These are phyloP conservation scores for Choiromyces venosus DNA, from an alignment of 495 filamentous ascomycete species.

Conservation along the genomic window DNA sequence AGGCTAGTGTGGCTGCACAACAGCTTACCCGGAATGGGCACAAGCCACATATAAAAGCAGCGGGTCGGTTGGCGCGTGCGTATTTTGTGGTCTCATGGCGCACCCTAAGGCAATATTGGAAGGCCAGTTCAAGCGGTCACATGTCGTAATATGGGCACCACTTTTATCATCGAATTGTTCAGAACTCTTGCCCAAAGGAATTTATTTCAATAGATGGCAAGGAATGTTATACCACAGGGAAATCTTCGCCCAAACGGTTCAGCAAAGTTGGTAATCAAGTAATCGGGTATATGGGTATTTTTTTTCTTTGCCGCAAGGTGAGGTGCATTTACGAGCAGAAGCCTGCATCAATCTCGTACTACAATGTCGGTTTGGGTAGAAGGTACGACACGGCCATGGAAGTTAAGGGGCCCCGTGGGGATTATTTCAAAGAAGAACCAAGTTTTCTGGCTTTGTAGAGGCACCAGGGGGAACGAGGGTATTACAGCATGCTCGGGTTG, in stretches of 20 bases:
- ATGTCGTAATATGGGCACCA: neutral
- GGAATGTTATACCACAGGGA: neutral
- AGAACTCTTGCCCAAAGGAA: neutral
- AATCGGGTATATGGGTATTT: too few relatives aligned
- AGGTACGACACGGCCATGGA: neutral
- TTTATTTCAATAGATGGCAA: neutral
- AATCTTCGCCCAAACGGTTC: neutral
- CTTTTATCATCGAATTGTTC: neutral
- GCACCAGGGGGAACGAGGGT: neutral
- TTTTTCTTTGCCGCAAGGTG: neutral
- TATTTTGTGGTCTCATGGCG: neutral
- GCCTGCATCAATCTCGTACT: neutral
- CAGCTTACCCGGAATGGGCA: neutral
- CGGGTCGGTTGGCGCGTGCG: neutral
- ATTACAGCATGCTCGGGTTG: neutral
- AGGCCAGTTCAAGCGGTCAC: neutral
- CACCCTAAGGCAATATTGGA: neutral
- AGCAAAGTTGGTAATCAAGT: neutral
- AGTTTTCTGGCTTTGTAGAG: neutral
- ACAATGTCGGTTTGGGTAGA: neutral
- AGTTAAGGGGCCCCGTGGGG: neutral
- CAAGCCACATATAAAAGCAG: neutral
- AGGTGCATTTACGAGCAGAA: neutral
- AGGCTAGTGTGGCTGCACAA: neutral
- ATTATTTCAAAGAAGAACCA: neutral